Conservation (phyloP, 768 basidiomycete genomes). For the Phanerodontia chrysosporium region DNA sequence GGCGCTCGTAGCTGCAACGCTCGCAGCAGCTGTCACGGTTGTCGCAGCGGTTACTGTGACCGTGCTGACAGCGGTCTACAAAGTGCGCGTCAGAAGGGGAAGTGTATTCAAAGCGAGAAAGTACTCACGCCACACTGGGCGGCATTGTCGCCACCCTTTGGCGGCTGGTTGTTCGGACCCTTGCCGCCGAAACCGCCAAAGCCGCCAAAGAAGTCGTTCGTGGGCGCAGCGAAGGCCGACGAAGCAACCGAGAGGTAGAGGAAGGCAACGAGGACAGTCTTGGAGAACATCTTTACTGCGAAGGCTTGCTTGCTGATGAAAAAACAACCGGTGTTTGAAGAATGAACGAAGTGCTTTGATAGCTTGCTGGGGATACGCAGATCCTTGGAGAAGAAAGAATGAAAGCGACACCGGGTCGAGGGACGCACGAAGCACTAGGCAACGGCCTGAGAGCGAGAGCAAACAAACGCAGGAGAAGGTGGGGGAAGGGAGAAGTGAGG, state of each 20-base stretch:
- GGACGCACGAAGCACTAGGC: constrained; percentile 44
- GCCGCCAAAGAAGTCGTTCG: constrained; percentile 17
- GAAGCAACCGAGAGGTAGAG: constrained; percentile 36
- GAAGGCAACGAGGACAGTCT: constrained; percentile 36
- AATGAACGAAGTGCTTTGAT: constrained; percentile 29
- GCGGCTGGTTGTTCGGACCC: no score
- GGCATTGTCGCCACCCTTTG: neutral
- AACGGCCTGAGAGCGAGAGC: constrained; percentile 28
- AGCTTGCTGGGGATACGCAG: constrained; percentile 21
- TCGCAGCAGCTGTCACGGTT: constrained; percentile 12
- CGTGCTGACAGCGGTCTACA: constrained; percentile 21
- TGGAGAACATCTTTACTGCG: constrained; percentile 38
- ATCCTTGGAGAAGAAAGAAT: constrained; percentile 26
- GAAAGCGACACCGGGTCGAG: constrained; percentile 55
- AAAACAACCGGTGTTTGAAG: constrained; percentile 20
- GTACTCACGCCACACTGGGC: constrained; percentile 6
- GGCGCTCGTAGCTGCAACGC: constrained; percentile 15
- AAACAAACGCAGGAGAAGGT: constrained; percentile 16
- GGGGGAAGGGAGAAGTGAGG: constrained; percentile 9
- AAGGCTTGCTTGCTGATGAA: constrained; percentile 10
- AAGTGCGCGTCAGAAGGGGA: constrained; percentile 12
- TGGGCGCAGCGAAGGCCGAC: constrained; percentile 32
- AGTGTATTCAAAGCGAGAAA: neutral
- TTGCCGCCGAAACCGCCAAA: neutral
- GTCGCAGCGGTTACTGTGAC: constrained; percentile 37